A percentile compares a stretch with the other conserved stretches of the same genome.
phyloP scores from a whole-genome alignment of 2,329 filamentous ascomycete species.

The Ophiobolus disseminans region DNA sequence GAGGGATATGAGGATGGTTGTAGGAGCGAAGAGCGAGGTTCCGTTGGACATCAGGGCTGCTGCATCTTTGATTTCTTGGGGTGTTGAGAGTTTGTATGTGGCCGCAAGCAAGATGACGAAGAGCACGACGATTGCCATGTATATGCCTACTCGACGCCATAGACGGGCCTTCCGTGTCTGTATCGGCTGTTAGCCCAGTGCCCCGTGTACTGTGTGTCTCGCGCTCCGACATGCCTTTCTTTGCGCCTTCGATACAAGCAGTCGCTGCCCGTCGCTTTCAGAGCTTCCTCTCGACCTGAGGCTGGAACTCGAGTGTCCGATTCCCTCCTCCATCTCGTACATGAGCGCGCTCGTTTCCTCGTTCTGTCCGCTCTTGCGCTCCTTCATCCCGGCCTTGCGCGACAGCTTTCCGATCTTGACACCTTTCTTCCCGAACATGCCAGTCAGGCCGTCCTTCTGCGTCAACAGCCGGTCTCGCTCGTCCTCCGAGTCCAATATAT shows the following conservation, averaged over 20 bases:
- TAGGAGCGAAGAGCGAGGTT: slow-evolving; percentile 86
- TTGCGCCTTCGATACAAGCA: slow-evolving; percentile 60
- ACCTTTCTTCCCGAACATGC: slow-evolving; percentile 35
- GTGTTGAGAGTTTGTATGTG: slow-evolving; percentile 62
- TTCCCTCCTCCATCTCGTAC: slow-evolving; percentile 90
- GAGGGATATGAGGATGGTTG: slow-evolving; percentile 90
- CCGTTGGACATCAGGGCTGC: slow-evolving; percentile 70
- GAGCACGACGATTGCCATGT: slow-evolving; percentile 57
- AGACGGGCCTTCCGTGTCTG: slow-evolving; percentile 43
- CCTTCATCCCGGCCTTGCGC: slow-evolving; percentile 33
- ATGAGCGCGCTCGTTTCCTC: slow-evolving; percentile 79
- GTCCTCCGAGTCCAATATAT: slow-evolving; percentile 55
- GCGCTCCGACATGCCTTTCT: slow-evolving; percentile 34
- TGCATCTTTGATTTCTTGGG: slow-evolving; percentile 27
- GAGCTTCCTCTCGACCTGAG: slow-evolving; percentile 47
- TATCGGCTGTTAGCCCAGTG: slow-evolving; percentile 19
- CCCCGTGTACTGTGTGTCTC: too few relatives aligned
- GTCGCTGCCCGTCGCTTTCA: slow-evolving; percentile 57
- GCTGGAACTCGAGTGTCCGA: slow-evolving; percentile 64
- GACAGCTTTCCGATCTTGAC: slow-evolving; percentile 40
- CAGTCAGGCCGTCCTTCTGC: slow-evolving; percentile 31
- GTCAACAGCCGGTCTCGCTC: slow-evolving; percentile 54
- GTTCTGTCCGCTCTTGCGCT: slow-evolving; percentile 54
- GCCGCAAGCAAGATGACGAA: slow-evolving; percentile 64
- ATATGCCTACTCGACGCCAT: slow-evolving; percentile 51